A percentile compares a stretch with the other conserved stretches of the same genome.
Conservation (phyloP, 2,329 filamentous ascomycete species). For the Cladobotryum protrusum region DNA sequence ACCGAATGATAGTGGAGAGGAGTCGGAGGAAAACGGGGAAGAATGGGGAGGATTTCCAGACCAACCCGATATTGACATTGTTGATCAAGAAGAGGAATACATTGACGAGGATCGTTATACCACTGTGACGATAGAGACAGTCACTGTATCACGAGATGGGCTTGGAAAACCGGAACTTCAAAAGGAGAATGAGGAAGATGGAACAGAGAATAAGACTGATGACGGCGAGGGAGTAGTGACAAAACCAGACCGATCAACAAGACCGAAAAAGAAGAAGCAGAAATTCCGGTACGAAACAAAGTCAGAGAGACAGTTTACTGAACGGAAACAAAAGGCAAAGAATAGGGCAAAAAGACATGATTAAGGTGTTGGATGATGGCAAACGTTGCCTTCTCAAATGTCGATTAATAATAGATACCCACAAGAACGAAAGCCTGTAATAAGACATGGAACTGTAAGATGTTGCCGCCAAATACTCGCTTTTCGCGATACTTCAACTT, state of each 20-base stretch:
- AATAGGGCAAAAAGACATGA: constrained; percentile 33
- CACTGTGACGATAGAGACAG: constrained; percentile 86
- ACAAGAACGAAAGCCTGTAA: constrained; percentile 23
- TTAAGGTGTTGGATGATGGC: neutral
- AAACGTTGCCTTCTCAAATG: constrained; percentile 1
- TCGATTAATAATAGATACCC: constrained; percentile 27
- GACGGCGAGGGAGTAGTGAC: constrained; percentile 26
- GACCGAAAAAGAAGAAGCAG: constrained; percentile 74
- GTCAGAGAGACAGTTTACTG: constrained; percentile 68
- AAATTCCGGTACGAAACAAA: constrained; percentile 93
- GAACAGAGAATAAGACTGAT: constrained; percentile 22
- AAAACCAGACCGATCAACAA: constrained; percentile 25
- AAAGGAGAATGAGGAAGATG: constrained; percentile 32
- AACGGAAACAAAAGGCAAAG: constrained; percentile 65
- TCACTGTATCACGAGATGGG: constrained; percentile 71
- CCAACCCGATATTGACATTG: constrained; percentile 37
- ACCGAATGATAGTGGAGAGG: constrained; percentile 33
- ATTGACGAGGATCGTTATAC: constrained; percentile 95
- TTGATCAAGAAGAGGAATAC: constrained; percentile 88
- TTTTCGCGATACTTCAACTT: constrained; percentile 21
- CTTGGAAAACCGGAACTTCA: constrained; percentile 48
- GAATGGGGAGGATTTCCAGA: constrained; percentile 64
- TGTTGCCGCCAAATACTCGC: constrained; percentile 25
- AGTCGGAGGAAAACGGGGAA: constrained; percentile 31
- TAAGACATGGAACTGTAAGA: constrained; percentile 20